These are phyloP conservation scores for Talaromyces borbonicus DNA, from an alignment of 495 filamentous ascomycete genomes.

Conservation along the genomic window DNA sequence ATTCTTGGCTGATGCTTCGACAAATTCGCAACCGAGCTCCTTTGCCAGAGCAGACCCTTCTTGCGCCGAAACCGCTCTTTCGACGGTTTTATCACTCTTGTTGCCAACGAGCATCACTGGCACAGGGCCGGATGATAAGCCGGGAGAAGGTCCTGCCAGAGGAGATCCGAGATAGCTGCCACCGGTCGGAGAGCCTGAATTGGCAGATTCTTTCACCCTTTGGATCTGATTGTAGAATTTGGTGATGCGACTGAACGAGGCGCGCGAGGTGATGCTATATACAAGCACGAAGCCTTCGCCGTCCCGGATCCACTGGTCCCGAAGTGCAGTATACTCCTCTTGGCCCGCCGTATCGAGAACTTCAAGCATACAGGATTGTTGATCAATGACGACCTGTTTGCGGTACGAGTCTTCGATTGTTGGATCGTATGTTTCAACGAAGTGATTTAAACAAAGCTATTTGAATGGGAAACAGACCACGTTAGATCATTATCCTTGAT, in stretches of 20 bases:
- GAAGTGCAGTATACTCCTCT: constrained; percentile 94
- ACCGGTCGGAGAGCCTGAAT: constrained; percentile 54
- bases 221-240: constrained; percentile 95
- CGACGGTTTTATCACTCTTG: constrained; percentile 92
- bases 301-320: constrained; percentile 97
- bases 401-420: constrained; percentile 97
- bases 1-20: constrained; percentile 98
- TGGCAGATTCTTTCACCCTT: constrained; percentile 88
- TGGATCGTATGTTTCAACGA: constrained; percentile 87
- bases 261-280: constrained; percentile 93
- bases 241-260: constrained; percentile 89
- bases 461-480: too few species aligned
- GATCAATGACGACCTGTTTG: constrained; percentile 96
- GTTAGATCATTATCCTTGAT: too few species aligned
- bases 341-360: constrained; percentile 98
- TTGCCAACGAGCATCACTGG: constrained; percentile 98
- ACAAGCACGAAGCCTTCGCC: constrained; percentile 96
- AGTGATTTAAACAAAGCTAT: constrained; percentile 68
- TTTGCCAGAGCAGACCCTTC: constrained; percentile 87
- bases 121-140: constrained; percentile 52
- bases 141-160: constrained; percentile 52
- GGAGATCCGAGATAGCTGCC: constrained; percentile 54
- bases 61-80: constrained; percentile 92
- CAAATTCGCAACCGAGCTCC: constrained; percentile 91
- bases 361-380: constrained; percentile 95